A percentile compares a stretch with the other conserved stretches of the same genome.
Evolutionary conservation across 768 basidiomycete species (phyloP).

Genomic region (Agrocybe praecox): DNA sequence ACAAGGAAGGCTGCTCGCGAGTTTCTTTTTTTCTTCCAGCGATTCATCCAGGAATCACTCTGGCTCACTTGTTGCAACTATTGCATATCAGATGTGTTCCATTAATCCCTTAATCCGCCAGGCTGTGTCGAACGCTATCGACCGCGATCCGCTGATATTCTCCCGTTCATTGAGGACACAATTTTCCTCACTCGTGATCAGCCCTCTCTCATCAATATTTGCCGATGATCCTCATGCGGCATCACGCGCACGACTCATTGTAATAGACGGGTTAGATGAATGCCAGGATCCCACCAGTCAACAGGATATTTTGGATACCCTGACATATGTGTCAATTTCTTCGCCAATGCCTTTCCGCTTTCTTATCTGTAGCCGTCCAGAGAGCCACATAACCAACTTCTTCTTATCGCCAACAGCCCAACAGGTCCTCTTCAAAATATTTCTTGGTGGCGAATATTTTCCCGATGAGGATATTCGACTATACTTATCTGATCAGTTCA

Average conservation of each 20-base stretch:
- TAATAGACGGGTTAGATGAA: slow-evolving; percentile 21
- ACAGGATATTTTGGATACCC: background rate
- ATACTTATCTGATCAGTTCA: background rate
- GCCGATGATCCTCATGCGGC: background rate
- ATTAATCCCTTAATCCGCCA: background rate
- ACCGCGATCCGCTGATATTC: slow-evolving; percentile 4
- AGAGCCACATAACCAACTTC: background rate
- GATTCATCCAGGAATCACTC: background rate
- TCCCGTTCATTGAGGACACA: background rate
- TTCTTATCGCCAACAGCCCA: background rate
- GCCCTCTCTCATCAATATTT: background rate
- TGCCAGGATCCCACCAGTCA: slow-evolving; percentile 8
- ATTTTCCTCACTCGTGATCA: slow-evolving; percentile 8
- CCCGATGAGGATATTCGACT: no score
- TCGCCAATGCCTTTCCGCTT: background rate
- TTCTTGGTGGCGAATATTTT: slow-evolving; percentile 2
- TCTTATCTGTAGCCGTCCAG: slow-evolving; percentile 11
- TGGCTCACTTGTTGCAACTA: slow-evolving; percentile 1
- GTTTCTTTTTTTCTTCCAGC: slow-evolving; percentile 13
- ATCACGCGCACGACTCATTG: slow-evolving; percentile 5
- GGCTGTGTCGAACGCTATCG: background rate
- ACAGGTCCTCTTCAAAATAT: background rate
- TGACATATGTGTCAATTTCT: background rate
- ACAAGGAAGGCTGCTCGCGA: no score
- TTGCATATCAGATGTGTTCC: slow-evolving; percentile 12